Evolutionary conservation across 441 rosid species (phyloP).

Genomic region (Arabidopsis lyrata): DNA sequence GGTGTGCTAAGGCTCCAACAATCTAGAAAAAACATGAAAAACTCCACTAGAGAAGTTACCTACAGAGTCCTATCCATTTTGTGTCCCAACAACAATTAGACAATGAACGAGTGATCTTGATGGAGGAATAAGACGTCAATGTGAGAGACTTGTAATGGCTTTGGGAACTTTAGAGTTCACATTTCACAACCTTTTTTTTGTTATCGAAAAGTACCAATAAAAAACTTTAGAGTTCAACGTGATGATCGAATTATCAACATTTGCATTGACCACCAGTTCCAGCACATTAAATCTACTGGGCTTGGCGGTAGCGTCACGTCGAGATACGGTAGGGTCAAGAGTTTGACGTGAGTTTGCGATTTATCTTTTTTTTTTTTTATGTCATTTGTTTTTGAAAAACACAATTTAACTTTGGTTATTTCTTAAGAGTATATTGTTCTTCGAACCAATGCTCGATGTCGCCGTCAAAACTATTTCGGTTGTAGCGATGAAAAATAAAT

Average conservation of each 20-base stretch:
- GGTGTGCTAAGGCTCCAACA: too few relatives aligned
- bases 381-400: background rate
- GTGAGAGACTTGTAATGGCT: background rate
- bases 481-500: too few relatives aligned
- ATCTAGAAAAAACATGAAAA: too few relatives aligned
- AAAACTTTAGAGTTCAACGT: background rate
- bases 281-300: background rate
- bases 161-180: background rate
- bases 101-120: slow-evolving; percentile 4
- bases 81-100: background rate
- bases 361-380: background rate
- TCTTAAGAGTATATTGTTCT: background rate
- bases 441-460: too few relatives aligned
- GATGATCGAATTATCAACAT: background rate
- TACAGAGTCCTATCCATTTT: too few relatives aligned
- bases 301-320: slow-evolving; percentile 23
- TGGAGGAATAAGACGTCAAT: background rate
- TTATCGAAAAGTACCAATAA: background rate
- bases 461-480: too few relatives aligned
- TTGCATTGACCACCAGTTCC: slow-evolving; percentile 5
- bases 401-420: background rate
- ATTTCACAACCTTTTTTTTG: background rate
- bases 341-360: background rate
- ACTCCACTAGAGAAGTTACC: too few relatives aligned
- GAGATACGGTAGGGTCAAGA: background rate